Evolutionary conservation across 2,329 filamentous ascomycete genomes (phyloP), one percentile per base, ranked within the genome.

Genomic region (Endoconidiophora laricicola): DNA sequence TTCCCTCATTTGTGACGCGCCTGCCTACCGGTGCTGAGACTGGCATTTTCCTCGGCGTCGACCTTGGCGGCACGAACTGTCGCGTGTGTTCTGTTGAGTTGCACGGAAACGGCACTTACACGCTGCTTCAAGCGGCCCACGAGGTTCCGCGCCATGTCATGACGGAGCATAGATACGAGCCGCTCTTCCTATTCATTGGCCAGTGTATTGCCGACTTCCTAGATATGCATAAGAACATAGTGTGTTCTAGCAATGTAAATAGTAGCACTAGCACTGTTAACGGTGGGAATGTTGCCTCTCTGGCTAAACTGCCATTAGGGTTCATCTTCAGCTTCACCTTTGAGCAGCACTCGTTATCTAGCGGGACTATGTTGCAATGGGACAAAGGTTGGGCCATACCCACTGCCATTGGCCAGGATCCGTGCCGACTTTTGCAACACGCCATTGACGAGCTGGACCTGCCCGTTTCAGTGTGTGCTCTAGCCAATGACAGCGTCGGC

Each of bases 401-500:
- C n/a, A 82, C 86, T 59, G 79, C 81, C 0, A 66, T 88, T 39
- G 83, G 83, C 44, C 74, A 83, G 58, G 83, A 87, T 62, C 81
- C 86, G 10, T 87, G 83, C 60, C 72, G 69, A 39, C 66, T 88
- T 57, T 67, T 88, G 26, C 83, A 87, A 60, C 66, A 70, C 20
- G 82, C 85, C 58, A 79, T 88, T 57, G 80, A 87, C 61, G 70
- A 72, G 29, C 69, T 85, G 24, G 64, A 74, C 42, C 67, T 88
- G 4, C 83, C 82, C 0, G 79, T 88, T 6, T 71, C 72, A 38
- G 83, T 87, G 16, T 77, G 80, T 16, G 83, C 83, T 3, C 68
- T 88, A 47, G 81, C 86, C 38, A 88, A 87, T 58, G 83, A 88
- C 60, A 86, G 82, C 1, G 83, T 88, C 3, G 83, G 84, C 45